A percentile compares a stretch with the other conserved stretches of the same genome.
These are phyloP conservation scores for Scytalidium sp. DNA, from an alignment of 2,329 filamentous ascomycete species.

Conservation along the genomic window DNA sequence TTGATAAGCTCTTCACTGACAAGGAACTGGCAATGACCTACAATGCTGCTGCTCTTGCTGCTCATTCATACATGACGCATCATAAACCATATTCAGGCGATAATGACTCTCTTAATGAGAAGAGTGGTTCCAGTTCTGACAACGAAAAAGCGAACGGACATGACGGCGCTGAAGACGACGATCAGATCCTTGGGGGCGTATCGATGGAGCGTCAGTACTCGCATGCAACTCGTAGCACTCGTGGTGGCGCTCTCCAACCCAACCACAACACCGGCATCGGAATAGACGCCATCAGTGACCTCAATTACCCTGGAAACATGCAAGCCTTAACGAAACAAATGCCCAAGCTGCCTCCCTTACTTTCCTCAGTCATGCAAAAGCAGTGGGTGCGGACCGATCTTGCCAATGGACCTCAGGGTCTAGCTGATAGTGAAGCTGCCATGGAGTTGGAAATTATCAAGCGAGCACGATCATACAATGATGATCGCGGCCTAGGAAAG, in stretches of 20 bases:
- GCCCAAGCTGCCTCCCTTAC: conserved; percentile 26
- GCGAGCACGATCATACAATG: conserved; percentile 24
- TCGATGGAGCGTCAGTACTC: conserved; percentile 63
- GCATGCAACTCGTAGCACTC: conserved; percentile 61
- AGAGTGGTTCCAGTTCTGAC: conserved; percentile 36
- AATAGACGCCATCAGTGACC: conserved; percentile 57
- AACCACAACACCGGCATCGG: conserved; percentile 54
- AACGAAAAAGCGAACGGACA: conserved; percentile 45
- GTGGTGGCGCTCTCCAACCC: conserved; percentile 41
- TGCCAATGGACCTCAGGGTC: conserved; percentile 15
- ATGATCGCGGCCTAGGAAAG: conserved; percentile 21
- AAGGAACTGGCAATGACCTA: conserved; percentile 66
- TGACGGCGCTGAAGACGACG: conserved; percentile 45
- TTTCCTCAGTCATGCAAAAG: conserved; percentile 19
- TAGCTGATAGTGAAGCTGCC: conserved; percentile 20
- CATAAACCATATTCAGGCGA: conserved; percentile 33
- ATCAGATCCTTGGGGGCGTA: conserved; percentile 46
- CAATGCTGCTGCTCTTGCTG: conserved; percentile 58
- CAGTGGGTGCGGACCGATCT: conserved; percentile 19
- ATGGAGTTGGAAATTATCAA: conserved; percentile 26
- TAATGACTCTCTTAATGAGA: conserved; percentile 38
- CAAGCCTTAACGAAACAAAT: conserved; percentile 23
- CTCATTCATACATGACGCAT: conserved; percentile 59
- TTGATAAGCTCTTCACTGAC: conserved; percentile 69
- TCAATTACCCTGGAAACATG: conserved; percentile 56